Evolutionary conservation across 1,139 yeast species (phyloP).

Genomic region (Debaryomyces robertsiae): DNA sequence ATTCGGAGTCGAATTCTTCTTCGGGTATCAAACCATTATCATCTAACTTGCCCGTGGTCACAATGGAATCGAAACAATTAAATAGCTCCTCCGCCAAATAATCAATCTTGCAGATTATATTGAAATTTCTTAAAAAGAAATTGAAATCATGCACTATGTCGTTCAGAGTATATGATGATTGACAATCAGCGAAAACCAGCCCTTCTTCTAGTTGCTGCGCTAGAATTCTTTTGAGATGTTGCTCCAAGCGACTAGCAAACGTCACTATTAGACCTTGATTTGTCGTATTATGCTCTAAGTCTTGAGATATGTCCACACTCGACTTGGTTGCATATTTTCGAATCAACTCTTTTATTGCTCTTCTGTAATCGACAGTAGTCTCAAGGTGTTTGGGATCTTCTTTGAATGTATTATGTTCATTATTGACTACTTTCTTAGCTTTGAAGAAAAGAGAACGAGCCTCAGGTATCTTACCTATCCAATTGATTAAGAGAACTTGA

Average conservation of each 20-base stretch:
- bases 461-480: conserved; percentile 55
- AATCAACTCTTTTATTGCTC: conserved; percentile 15
- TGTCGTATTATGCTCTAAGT: conserved; percentile 19
- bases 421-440: conserved; percentile 26
- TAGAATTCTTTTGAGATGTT: conserved; percentile 16
- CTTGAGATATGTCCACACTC: conserved; percentile 19
- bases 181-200: conserved; percentile 1
- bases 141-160: conserved; percentile 22
- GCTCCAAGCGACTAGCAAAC: conserved; percentile 20
- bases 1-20: conserved; percentile 22
- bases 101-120: conserved; percentile 35
- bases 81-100: conserved; percentile 31
- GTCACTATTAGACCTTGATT: conserved; percentile 15
- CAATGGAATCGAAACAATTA: conserved; percentile 28
- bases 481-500: conserved; percentile 58
- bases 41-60: conserved; percentile 22
- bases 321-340: conserved; percentile 16
- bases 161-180: conserved; percentile 9
- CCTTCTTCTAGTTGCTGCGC: conserved; percentile 10
- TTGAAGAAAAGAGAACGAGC: conserved; percentile 44
- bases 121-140: conserved; percentile 31
- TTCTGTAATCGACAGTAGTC: neutral
- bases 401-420: neutral
- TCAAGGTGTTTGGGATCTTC: neutral
- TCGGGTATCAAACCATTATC: conserved; percentile 9